Evolutionary conservation across 108 stramenopile genomes (phyloP).

Genomic region (Pseudonitzschia pungens): DNA sequence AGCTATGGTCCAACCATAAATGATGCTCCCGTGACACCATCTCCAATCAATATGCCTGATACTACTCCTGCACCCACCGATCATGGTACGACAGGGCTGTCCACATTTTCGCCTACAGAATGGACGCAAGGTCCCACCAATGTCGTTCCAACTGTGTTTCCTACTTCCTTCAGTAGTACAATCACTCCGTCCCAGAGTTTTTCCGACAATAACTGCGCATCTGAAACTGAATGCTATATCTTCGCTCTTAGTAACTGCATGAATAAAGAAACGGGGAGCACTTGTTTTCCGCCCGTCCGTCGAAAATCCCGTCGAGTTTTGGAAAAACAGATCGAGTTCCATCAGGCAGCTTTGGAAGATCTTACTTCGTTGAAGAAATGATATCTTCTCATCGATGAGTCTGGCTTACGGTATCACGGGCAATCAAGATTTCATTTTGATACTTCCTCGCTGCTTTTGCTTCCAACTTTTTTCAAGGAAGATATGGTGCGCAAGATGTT

Average conservation of each 20-base stretch:
- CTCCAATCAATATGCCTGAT: slow-evolving; percentile 4
- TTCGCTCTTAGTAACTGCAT: slow-evolving; percentile 9
- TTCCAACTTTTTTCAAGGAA: too few species aligned
- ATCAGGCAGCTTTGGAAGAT: slow-evolving; percentile 2
- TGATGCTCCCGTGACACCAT: background rate
- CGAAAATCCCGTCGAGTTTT: background rate
- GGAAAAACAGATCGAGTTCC: background rate
- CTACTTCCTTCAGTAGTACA: slow-evolving; percentile 2
- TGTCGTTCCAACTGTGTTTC: background rate
- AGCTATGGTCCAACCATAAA: background rate
- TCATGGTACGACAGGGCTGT: background rate
- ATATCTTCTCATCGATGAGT: background rate
- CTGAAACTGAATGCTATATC: background rate
- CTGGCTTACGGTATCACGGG: background rate
- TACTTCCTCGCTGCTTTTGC: too few species aligned
- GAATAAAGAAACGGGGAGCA: background rate
- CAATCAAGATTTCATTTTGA: too few species aligned
- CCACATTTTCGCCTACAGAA: background rate
- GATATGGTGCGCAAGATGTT: too few species aligned
- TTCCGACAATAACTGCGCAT: background rate
- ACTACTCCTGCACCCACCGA: background rate
- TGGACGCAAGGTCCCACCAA: background rate
- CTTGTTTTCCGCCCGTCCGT: background rate
- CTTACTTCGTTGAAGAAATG: background rate
- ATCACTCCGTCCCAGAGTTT: background rate